Evolutionary conservation across 176 grass and related monocot genomes (phyloP).

Genomic region (Musa troglodytarum): DNA sequence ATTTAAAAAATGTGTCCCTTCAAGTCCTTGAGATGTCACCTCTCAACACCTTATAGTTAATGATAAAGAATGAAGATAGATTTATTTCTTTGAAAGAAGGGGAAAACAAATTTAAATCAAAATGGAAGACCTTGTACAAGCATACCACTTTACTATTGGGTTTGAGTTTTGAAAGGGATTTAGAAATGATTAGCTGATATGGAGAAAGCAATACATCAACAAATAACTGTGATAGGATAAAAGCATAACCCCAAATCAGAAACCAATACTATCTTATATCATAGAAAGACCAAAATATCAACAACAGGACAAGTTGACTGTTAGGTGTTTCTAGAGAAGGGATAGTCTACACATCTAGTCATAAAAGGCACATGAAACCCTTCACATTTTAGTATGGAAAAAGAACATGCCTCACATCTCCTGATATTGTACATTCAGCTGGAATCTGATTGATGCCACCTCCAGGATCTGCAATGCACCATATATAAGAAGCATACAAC

Average conservation of each 20-base stretch:
- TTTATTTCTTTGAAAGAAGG: background rate
- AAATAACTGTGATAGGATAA: too few relatives aligned
- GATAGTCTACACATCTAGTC: too few relatives aligned
- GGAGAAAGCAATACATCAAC: too few relatives aligned
- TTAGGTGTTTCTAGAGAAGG: too few relatives aligned
- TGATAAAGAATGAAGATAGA: background rate
- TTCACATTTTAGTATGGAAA: background rate
- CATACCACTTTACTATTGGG: background rate
- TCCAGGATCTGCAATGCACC: constrained; percentile 64
- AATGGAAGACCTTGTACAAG: background rate
- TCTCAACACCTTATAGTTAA: background rate
- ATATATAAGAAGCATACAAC: constrained; percentile 12
- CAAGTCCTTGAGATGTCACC: too few relatives aligned
- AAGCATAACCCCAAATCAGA: too few relatives aligned
- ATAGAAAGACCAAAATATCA: too few relatives aligned
- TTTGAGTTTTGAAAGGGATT: background rate
- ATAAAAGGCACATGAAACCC: background rate
- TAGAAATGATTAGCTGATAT: background rate
- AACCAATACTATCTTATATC: too few relatives aligned
- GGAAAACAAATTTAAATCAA: background rate
- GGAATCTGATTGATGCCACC: constrained; percentile 94
- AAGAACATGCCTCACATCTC: constrained; percentile 62
- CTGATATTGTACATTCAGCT: constrained; percentile 93
- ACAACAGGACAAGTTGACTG: too few relatives aligned
- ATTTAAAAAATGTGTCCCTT: too few relatives aligned